These are phyloP conservation scores for Arxiozyma slooffiae DNA, from an alignment of 1,139 yeast species.

Conservation along the genomic window DNA sequence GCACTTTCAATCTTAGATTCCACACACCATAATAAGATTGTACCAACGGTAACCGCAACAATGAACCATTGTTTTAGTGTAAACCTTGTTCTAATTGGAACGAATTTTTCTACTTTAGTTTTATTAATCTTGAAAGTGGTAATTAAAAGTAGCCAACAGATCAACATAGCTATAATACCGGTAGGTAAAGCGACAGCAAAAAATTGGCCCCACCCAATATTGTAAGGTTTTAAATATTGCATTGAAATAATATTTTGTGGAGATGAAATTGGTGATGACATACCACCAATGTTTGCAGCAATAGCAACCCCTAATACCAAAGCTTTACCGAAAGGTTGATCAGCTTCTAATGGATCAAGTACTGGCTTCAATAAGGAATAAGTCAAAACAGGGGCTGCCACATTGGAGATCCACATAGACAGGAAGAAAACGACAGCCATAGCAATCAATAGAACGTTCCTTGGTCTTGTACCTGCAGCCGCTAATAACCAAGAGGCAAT, in stretches of 20 bases:
- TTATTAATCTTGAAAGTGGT: constrained; percentile 44
- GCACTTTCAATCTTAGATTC: constrained; percentile 46
- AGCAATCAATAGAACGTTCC: constrained; percentile 51
- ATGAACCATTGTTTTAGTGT: constrained; percentile 58
- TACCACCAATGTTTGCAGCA: constrained; percentile 65
- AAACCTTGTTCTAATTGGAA: constrained; percentile 52
- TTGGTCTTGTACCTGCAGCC: constrained; percentile 58
- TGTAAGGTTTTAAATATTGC: constrained; percentile 57
- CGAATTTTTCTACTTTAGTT: constrained; percentile 37
- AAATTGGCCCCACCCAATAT: constrained; percentile 69
- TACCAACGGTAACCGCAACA: constrained; percentile 39
- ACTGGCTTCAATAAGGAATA: constrained; percentile 59
- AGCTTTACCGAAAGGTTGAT: constrained; percentile 53
- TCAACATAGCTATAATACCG: constrained; percentile 43
- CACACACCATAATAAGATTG: constrained; percentile 63
- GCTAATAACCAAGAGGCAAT: constrained; percentile 57
- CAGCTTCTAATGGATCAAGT: constrained; percentile 51
- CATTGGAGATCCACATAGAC: constrained; percentile 73
- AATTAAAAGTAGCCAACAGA: constrained; percentile 51
- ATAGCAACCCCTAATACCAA: constrained; percentile 63
- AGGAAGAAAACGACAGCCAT: constrained; percentile 61
- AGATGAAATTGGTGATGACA: constrained; percentile 71
- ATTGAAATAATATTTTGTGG: constrained; percentile 72
- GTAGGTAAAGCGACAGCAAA: constrained; percentile 60
- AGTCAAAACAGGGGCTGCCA: constrained; percentile 68